These are phyloP conservation scores for Ceratobasidium papillatum DNA, from an alignment of 1,284 basidiomycete genomes.

Conservation along the genomic window DNA sequence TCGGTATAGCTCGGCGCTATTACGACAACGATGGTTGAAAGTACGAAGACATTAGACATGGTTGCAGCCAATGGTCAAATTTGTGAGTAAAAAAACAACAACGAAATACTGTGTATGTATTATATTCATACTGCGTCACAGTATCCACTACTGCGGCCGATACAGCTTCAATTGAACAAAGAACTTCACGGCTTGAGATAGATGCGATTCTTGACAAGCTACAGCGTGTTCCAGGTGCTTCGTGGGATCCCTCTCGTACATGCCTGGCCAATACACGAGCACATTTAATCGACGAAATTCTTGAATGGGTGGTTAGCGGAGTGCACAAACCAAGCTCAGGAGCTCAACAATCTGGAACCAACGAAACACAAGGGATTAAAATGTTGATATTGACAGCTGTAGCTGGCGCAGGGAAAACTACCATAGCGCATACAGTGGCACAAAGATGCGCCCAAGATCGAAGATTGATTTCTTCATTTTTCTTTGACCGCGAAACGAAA, in stretches of 20 bases:
- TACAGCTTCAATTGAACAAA: neutral
- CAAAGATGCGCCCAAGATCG: neutral
- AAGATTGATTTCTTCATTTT: too few relatives aligned
- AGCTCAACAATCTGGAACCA: too few relatives aligned
- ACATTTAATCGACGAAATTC: neutral
- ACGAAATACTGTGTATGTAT: too few relatives aligned
- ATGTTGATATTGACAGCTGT: constrained; percentile 43
- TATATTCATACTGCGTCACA: neutral
- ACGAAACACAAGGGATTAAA: neutral
- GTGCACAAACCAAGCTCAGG: neutral
- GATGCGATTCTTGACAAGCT: constrained; percentile 2
- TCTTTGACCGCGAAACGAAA: neutral
- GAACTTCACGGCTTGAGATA: neutral
- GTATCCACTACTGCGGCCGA: neutral
- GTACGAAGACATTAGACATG: neutral
- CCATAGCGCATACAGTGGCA: neutral
- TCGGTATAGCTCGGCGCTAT: neutral
- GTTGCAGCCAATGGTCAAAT: neutral
- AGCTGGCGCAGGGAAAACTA: constrained; percentile 41
- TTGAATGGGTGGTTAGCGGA: neutral
- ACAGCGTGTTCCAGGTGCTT: neutral
- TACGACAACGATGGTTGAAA: neutral
- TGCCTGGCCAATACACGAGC: constrained; percentile 5
- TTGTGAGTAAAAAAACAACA: constrained; percentile 1
- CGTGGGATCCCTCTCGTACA: constrained; percentile 3